phyloP scores from a whole-genome alignment of 306 rosid genomes.

The Mimosa bimucronata region DNA sequence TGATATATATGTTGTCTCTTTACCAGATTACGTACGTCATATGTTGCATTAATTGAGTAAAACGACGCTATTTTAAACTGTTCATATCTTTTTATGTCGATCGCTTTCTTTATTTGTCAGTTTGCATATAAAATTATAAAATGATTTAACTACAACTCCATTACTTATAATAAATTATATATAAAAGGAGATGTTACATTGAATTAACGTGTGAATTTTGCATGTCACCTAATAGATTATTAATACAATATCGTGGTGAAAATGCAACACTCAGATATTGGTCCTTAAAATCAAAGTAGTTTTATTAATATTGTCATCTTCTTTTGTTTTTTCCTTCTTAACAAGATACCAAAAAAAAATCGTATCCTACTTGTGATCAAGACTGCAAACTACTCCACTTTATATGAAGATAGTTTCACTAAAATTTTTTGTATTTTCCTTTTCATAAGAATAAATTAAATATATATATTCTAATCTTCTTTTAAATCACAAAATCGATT shows the following conservation, averaged over 20 bases:
- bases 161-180: background rate
- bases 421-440: background rate
- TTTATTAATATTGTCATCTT: background rate
- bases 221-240: background rate
- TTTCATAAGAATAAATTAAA: background rate
- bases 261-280: background rate
- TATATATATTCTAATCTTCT: background rate
- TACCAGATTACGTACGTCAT: background rate
- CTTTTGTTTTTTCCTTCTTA: background rate
- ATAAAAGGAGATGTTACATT: background rate
- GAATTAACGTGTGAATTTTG: constrained; percentile 14
- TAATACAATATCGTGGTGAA: background rate
- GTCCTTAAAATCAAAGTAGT: background rate
- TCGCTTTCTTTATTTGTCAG: background rate
- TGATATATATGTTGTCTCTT: background rate
- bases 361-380: background rate
- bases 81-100: background rate
- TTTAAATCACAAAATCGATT: background rate
- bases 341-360: background rate
- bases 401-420: background rate
- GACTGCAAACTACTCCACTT: constrained; percentile 1
- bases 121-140: background rate
- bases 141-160: background rate
- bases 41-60: background rate
- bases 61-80: background rate